These are phyloP conservation scores for Zygoascus hellenicus DNA, from an alignment of 1,139 yeast species.

Conservation along the genomic window DNA sequence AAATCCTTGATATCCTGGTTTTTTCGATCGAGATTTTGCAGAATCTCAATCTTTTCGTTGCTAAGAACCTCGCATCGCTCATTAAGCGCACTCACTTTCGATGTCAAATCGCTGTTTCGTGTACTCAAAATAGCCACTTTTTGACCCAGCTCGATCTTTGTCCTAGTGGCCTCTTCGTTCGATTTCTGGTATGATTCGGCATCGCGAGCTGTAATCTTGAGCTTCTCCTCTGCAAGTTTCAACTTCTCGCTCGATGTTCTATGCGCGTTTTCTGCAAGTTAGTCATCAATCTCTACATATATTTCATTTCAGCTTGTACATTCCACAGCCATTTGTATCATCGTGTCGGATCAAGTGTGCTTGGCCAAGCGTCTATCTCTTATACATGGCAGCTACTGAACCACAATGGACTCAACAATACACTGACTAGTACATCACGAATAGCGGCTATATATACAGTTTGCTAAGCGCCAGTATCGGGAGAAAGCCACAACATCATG, in stretches of 20 bases:
- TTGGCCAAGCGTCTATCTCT: no score
- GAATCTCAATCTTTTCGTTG: conserved; percentile 38
- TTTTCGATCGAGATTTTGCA: conserved; percentile 41
- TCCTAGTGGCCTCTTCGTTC: conserved; percentile 29
- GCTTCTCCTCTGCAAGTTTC: conserved; percentile 33
- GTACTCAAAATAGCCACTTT: conserved; percentile 30
- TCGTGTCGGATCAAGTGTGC: no score
- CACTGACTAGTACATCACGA: no score
- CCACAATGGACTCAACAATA: no score
- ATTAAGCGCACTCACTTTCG: conserved; percentile 20
- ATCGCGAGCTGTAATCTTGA: conserved; percentile 26
- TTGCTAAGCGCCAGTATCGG: no score
- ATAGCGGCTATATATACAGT: no score
- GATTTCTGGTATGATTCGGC: conserved; percentile 34
- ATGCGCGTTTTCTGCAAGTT: conserved; percentile 44
- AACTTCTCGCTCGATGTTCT: conserved; percentile 37
- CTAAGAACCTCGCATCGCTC: conserved; percentile 20
- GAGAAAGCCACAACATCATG: background rate
- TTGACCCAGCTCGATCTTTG: conserved; percentile 29
- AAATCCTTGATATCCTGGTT: conserved; percentile 46
- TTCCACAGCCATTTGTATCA: no score
- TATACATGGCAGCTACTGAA: no score
- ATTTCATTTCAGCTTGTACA: no score
- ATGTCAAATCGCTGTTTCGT: conserved; percentile 23
- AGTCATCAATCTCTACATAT: conserved; percentile 16